Conservation (phyloP, 2,329 filamentous ascomycete species). For the Tolypocladium capitatum region DNA sequence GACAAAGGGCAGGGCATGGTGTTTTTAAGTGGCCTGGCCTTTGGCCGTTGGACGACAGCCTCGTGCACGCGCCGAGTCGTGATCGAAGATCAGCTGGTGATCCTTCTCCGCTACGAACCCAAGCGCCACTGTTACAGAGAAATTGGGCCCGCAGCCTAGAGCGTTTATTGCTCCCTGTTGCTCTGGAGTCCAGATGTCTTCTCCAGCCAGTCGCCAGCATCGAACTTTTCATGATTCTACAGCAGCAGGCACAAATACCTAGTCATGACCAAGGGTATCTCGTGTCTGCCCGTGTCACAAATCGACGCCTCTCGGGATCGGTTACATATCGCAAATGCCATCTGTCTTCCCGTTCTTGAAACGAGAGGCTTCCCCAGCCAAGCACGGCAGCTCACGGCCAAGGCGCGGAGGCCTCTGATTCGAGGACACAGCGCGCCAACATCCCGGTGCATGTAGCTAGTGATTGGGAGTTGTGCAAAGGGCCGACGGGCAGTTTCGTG, state of each 20-base stretch:
- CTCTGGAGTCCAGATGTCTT: no score
- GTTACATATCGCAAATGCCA: not conserved
- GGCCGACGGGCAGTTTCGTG: not conserved
- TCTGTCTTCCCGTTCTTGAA: not conserved
- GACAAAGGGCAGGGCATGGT: not conserved
- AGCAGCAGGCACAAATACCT: no score
- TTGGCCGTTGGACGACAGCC: not conserved
- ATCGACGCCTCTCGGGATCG: not conserved
- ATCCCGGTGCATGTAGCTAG: not conserved
- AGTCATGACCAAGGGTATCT: no score
- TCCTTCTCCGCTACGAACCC: not conserved
- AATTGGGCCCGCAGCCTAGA: not conserved
- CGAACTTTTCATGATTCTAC: no score
- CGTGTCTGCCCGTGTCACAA: not conserved
- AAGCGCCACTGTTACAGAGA: conserved; percentile 2
- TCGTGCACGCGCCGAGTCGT: not conserved
- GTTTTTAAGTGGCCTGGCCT: not conserved
- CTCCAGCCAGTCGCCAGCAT: not conserved
- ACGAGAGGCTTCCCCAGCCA: not conserved
- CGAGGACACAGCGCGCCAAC: not conserved
- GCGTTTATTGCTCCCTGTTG: no score
- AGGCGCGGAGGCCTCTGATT: not conserved
- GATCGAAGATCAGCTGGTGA: not conserved
- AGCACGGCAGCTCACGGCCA: not conserved
- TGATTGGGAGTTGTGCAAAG: not conserved